A percentile compares a stretch with the other conserved stretches of the same genome.
phyloP scores from a whole-genome alignment of 2,329 filamentous ascomycete genomes.

The Xylariomycetidae sp. region DNA sequence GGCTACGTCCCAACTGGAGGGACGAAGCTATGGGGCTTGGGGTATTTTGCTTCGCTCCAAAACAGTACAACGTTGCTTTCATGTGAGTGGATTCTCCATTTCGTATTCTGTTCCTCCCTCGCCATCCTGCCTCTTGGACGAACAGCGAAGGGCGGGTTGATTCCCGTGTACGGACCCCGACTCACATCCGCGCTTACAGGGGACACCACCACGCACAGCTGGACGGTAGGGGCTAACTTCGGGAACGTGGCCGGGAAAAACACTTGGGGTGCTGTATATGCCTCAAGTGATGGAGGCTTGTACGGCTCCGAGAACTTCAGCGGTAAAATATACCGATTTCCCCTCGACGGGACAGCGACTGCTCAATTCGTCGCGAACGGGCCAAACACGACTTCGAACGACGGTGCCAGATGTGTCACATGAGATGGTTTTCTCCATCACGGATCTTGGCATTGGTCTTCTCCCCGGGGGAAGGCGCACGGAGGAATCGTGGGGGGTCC shows the following conservation, averaged over 20 bases:
- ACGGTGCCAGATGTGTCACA: conserved; percentile 9
- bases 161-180: too few species aligned
- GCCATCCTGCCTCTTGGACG: not conserved
- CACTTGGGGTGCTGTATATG: conserved; percentile 13
- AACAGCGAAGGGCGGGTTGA: too few species aligned
- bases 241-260: conserved; percentile 7
- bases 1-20: conserved; percentile 12
- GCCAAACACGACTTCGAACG: conserved; percentile 3
- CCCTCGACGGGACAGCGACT: conserved; percentile 4
- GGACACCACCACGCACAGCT: conserved; percentile 4
- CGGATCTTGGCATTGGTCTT: too few species aligned
- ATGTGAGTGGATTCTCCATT: not conserved
- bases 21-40: conserved; percentile 13
- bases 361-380: conserved; percentile 3
- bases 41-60: conserved; percentile 1
- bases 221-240: conserved; percentile 6
- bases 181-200: not conserved
- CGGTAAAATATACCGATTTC: conserved; percentile 17
- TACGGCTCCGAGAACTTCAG: conserved; percentile 15
- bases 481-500: too few species aligned
- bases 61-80: not conserved
- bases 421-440: too few species aligned
- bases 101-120: not conserved
- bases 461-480: too few species aligned
- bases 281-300: conserved; percentile 10